Evolutionary conservation across 2,329 filamentous ascomycete species (phyloP).

Genomic region (Fusarium secorum): DNA sequence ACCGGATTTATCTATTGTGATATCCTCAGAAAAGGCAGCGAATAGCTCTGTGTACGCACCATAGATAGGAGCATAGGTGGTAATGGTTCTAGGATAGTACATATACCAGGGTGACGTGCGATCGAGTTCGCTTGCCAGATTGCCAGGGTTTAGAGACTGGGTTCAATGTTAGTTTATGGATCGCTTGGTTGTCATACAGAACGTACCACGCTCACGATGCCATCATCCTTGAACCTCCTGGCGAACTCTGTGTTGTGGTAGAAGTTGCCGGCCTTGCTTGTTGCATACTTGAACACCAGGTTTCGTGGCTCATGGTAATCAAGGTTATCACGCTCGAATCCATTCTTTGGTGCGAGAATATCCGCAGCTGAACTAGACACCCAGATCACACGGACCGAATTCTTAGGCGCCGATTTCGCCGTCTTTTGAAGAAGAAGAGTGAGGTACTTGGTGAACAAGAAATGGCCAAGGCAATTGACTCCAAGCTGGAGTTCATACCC

Average conservation of each 20-base stretch:
- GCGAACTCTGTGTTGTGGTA: slow-evolving; percentile 45
- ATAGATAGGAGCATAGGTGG: slow-evolving; percentile 41
- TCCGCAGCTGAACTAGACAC: slow-evolving; percentile 45
- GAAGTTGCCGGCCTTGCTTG: slow-evolving; percentile 45
- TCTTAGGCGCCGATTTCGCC: slow-evolving; percentile 44
- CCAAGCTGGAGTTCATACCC: slow-evolving; percentile 55
- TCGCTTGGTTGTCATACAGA: rapidly evolving
- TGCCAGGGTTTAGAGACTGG: slow-evolving; percentile 38
- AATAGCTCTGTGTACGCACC: slow-evolving; percentile 60
- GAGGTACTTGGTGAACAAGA: slow-evolving; percentile 51
- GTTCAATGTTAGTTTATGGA: neutral
- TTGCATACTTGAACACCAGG: slow-evolving; percentile 40
- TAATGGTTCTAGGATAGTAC: slow-evolving; percentile 27
- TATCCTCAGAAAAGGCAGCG: slow-evolving; percentile 53
- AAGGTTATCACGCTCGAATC: slow-evolving; percentile 43
- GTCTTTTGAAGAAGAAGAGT: slow-evolving; percentile 48
- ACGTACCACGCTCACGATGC: slow-evolving; percentile 40
- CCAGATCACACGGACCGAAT: slow-evolving; percentile 44
- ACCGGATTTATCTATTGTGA: slow-evolving; percentile 50
- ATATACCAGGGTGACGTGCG: slow-evolving; percentile 37
- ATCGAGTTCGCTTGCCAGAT: slow-evolving; percentile 37
- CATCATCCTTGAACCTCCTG: slow-evolving; percentile 39
- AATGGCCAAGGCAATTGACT: slow-evolving; percentile 52
- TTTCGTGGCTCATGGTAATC: slow-evolving; percentile 39
- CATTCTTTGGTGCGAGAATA: slow-evolving; percentile 29